Evolutionary conservation across 495 filamentous ascomycete genomes (phyloP), one percentile per base, ranked within the genome.

Genomic region (Penicillium daleae): DNA sequence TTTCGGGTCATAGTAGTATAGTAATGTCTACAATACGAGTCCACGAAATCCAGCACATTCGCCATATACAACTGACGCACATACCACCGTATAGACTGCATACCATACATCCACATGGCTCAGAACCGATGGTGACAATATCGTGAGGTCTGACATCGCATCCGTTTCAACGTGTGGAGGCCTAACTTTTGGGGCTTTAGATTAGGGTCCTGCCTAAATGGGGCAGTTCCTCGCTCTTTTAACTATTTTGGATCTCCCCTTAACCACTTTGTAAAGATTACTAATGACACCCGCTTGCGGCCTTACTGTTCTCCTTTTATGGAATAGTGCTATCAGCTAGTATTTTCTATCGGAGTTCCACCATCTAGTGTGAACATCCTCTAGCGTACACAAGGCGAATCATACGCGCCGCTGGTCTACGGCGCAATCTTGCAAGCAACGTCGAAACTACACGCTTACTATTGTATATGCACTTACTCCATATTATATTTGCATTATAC

Each of bases 161-260:
- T 52, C 15, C 15, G 24, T 21, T 27, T 52, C 49, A 29, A 26
- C 22, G 4, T 46, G 53, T 37, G 53, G 55, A 44, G 37, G 40
- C 55, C 55, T 31, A 44, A 57, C 19, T 57, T 57, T 57, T 19
- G 24, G 24, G 24, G 35, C 37, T 46, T 44, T 42, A 21, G 48
- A 57, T 57, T 59, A 26, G 49, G 21, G 53, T 57, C 54, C 48
- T 63, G 55, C 60, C 60, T 63, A 19, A 49, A 51, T 49, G 24
- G 44, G 42, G 13, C 56, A n/a, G 32, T 53, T 42, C 31, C 22
- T 29, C 37, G 40, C 46, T 50, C 46, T 27, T 50, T 50, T 27
- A 24, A 29, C 24, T 50, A 12, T 50, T 50, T 50, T 27, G 5
- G 15, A 50, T 50, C 22, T 27, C 22, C 46, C 22, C 46, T 50